Evolutionary conservation across 805 yeast genomes (phyloP).

Genomic region (Cyberlindnera maclurae): DNA sequence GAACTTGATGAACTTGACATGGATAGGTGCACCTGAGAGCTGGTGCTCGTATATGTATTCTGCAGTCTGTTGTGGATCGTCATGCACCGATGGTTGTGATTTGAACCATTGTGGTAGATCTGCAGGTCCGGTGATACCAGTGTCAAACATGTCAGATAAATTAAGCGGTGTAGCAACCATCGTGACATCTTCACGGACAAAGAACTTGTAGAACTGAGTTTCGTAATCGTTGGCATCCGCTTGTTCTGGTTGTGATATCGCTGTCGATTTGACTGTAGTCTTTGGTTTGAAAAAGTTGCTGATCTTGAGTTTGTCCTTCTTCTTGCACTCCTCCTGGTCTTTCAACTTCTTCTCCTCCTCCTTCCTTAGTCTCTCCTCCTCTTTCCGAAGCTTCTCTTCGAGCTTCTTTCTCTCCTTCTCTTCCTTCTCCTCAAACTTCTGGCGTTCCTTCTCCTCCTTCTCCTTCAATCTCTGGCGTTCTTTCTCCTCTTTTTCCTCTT

Average conservation of each 20-base stretch:
- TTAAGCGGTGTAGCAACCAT: constrained; percentile 9
- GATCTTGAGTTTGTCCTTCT: constrained; percentile 22
- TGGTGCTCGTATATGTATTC: constrained; percentile 27
- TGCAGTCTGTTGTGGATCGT: constrained; percentile 16
- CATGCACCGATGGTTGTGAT: not conserved
- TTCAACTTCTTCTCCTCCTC: constrained; percentile 32
- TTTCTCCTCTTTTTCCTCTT: constrained; percentile 28
- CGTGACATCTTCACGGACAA: constrained; percentile 28
- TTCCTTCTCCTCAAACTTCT: constrained; percentile 18
- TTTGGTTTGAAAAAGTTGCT: constrained; percentile 27
- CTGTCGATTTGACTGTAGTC: constrained; percentile 13
- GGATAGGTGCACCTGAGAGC: constrained; percentile 26
- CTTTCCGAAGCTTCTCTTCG: constrained; percentile 20
- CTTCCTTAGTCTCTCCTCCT: constrained; percentile 25
- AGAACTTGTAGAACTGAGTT: constrained; percentile 22
- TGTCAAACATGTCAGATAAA: not conserved
- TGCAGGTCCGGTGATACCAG: not conserved
- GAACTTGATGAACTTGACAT: constrained; percentile 33
- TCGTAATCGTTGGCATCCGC: constrained; percentile 20
- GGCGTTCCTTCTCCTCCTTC: constrained; percentile 20
- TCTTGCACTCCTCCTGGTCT: constrained; percentile 30
- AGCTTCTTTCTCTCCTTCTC: constrained; percentile 18
- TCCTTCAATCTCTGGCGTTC: constrained; percentile 23
- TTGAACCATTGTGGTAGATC: constrained; percentile 7
- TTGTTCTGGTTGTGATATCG: not conserved